Percentiles rank a stretch among this genome's conserved stretches.
These are phyloP conservation scores for Friedmanniomyces endolithicus DNA, from an alignment of 495 filamentous ascomycete species.

Conservation along the genomic window DNA sequence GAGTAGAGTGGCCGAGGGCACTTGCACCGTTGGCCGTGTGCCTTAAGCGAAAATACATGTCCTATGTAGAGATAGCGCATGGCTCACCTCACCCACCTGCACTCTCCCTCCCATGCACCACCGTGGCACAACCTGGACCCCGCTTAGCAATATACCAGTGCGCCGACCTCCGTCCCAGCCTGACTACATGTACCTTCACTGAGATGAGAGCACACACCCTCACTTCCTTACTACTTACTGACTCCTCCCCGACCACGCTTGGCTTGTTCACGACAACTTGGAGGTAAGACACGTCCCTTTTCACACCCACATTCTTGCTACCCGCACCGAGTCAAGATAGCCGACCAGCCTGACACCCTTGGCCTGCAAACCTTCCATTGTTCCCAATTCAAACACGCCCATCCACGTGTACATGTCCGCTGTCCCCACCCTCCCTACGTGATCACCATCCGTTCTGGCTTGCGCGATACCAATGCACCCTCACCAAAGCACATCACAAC, in stretches of 20 bases:
- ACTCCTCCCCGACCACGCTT: too few relatives aligned
- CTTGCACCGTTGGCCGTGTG: too few relatives aligned
- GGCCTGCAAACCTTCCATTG: neutral
- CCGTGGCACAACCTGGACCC: neutral
- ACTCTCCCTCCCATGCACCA: too few relatives aligned
- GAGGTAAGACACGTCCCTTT: too few relatives aligned
- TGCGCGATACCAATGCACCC: neutral
- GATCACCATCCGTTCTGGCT: neutral
- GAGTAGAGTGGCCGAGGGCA: too few relatives aligned
- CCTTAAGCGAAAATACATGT: too few relatives aligned
- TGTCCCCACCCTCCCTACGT: neutral
- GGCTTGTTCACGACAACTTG: too few relatives aligned
- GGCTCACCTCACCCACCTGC: neutral
- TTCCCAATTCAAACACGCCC: neutral
- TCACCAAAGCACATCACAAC: neutral
- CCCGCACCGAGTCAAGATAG: neutral
- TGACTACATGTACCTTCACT: too few relatives aligned
- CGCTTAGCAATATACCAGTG: neutral
- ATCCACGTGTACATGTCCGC: neutral
- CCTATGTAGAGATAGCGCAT: too few relatives aligned
- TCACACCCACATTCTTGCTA: neutral
- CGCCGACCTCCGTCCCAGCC: neutral
- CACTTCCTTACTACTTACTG: too few relatives aligned
- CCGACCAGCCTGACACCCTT: neutral
- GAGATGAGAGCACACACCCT: too few relatives aligned